These are phyloP conservation scores for Plasmodium fragile DNA, from an alignment of 169 alveolate species.

Conservation along the genomic window DNA sequence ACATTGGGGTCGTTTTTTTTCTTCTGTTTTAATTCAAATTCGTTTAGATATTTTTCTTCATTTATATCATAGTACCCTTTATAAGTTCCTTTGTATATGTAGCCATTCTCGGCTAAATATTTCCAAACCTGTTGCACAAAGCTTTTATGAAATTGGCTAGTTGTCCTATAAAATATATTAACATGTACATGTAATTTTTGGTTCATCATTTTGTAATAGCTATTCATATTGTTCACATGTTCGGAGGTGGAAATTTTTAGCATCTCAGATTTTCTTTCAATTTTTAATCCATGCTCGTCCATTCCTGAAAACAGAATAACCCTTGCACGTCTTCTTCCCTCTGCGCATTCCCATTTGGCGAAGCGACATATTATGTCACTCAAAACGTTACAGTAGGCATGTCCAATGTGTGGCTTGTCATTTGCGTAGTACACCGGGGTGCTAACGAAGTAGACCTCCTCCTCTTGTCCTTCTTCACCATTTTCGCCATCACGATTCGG, in stretches of 20 bases:
- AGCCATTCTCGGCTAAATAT: conserved; percentile 57
- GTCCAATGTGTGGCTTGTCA: conserved; percentile 86
- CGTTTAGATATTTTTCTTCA: conserved; percentile 77
- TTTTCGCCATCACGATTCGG: neutral
- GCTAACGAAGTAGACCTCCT: conserved; percentile 26
- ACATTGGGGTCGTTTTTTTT: conserved; percentile 74
- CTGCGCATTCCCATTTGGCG: conserved; percentile 7
- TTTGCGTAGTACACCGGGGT: conserved; percentile 82
- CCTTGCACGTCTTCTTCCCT: conserved; percentile 24
- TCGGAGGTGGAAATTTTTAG: conserved; percentile 65
- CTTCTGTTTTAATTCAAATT: conserved; percentile 17
- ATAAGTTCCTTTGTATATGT: conserved; percentile 83
- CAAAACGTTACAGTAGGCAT: conserved; percentile 83
- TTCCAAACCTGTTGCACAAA: conserved; percentile 75
- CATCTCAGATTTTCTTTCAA: conserved; percentile 81
- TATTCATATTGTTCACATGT: conserved; percentile 80
- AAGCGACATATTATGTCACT: conserved; percentile 79
- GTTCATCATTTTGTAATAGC: conserved; percentile 78
- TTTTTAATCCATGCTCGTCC: conserved; percentile 93
- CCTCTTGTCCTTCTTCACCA: neutral
- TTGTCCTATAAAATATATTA: conserved; percentile 87
- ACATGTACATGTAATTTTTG: conserved; percentile 70
- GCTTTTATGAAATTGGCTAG: conserved; percentile 81
- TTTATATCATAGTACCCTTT: conserved; percentile 81
- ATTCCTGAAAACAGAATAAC: conserved; percentile 86